phyloP scores from a whole-genome alignment of 2,329 filamentous ascomycete genomes.

The Fusarium sarcochroum region DNA sequence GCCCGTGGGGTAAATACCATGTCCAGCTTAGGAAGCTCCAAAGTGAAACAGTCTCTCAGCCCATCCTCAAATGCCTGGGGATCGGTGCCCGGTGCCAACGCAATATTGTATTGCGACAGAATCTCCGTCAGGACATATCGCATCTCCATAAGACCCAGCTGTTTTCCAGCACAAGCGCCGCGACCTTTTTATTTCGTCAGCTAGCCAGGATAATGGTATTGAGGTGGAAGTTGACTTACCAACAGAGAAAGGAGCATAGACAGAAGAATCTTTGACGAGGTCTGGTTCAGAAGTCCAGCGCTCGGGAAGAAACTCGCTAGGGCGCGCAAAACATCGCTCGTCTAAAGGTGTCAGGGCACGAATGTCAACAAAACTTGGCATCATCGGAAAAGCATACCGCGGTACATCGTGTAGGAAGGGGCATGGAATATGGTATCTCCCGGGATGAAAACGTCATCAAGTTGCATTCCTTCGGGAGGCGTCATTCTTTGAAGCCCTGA shows the following conservation, averaged over 20 bases:
- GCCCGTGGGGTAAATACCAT: slow-evolving; percentile 13
- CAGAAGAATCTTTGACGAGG: slow-evolving; percentile 10
- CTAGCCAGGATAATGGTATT: fast-evolving
- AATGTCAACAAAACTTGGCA: not conserved
- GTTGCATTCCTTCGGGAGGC: slow-evolving; percentile 5
- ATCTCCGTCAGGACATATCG: slow-evolving; percentile 26
- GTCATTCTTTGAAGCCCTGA: slow-evolving; percentile 23
- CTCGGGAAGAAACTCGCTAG: slow-evolving; percentile 34
- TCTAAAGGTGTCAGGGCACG: not conserved
- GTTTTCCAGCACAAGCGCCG: slow-evolving; percentile 36
- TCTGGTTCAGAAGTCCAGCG: slow-evolving; percentile 33
- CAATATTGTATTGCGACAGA: slow-evolving; percentile 20
- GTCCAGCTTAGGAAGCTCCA: slow-evolving; percentile 9
- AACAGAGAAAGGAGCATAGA: slow-evolving; percentile 28
- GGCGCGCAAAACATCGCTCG: slow-evolving; percentile 22
- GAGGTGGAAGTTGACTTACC: not conserved
- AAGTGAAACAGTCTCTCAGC: slow-evolving; percentile 26
- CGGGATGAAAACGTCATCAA: slow-evolving; percentile 17
- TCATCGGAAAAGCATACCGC: slow-evolving; percentile 3
- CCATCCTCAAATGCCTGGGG: slow-evolving; percentile 11
- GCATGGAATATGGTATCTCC: slow-evolving; percentile 7
- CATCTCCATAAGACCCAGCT: slow-evolving; percentile 40
- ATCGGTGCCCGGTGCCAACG: not conserved
- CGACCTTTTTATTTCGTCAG: slow-evolving; percentile 16
- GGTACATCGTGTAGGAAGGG: slow-evolving; percentile 21